Evolutionary conservation across 495 filamentous ascomycete species (phyloP).

Genomic region (Coniosporium apollinis): DNA sequence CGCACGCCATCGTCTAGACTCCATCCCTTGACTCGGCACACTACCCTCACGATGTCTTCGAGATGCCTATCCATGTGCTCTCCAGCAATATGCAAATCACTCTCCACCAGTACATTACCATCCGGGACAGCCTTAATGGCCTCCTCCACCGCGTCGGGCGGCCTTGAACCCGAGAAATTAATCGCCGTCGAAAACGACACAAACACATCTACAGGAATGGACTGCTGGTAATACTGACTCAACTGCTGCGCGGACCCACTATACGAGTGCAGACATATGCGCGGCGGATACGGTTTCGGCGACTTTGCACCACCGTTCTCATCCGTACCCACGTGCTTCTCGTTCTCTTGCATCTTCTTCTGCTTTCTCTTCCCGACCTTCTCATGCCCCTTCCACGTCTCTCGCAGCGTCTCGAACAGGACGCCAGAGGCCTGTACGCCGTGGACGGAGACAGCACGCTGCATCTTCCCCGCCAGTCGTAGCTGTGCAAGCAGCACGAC

Average conservation of each 20-base stretch:
- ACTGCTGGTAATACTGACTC: constrained; percentile 58
- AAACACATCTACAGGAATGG: constrained; percentile 61
- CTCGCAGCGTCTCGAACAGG: constrained; percentile 55
- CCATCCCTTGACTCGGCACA: constrained; percentile 73
- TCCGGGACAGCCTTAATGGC: constrained; percentile 63
- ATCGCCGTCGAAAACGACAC: constrained; percentile 79
- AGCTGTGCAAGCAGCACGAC: constrained; percentile 64
- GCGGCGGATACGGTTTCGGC: constrained; percentile 60
- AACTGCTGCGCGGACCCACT: constrained; percentile 62
- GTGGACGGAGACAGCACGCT: constrained; percentile 69
- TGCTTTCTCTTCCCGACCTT: constrained; percentile 46
- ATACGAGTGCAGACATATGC: constrained; percentile 89
- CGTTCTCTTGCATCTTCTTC: constrained; percentile 27
- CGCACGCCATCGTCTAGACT: constrained; percentile 50
- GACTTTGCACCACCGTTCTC: constrained; percentile 13
- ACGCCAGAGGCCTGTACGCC: constrained; percentile 82
- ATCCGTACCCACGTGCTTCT: constrained; percentile 14
- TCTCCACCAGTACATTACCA: constrained; percentile 69
- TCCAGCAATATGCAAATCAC: constrained; percentile 78
- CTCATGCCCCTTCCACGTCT: constrained; percentile 73
- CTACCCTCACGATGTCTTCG: constrained; percentile 51
- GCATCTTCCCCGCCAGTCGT: constrained; percentile 66
- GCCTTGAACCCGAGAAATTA: constrained; percentile 65
- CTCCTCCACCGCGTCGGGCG: constrained; percentile 36
- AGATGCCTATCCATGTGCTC: constrained; percentile 62